Base-by-base conservation (phyloP, 805 yeast genomes). In the Metschnikowia kofuensis region DNA sequence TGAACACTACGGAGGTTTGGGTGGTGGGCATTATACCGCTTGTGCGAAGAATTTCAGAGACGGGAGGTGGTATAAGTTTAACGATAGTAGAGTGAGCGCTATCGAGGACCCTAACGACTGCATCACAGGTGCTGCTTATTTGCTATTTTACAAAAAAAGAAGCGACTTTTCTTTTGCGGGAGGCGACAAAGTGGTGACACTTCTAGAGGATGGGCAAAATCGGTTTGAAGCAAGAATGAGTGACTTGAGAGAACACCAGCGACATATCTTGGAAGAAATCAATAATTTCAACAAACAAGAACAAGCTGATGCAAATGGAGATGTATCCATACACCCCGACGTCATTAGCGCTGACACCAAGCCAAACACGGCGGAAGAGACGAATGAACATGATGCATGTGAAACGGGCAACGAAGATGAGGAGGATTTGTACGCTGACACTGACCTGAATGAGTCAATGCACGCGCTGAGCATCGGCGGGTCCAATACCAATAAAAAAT, bases 1-100 rank as follows among this genome's bases (percentile, higher is more conserved):
- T 64, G 94, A 92, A 64, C 99, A 94, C 63, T 90, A 77, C 64
- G 99, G 98, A 44, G 97, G 97, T 0, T 72, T 92, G 15, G 97
- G 98, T 0, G 98, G 98, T 5, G 98, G 99, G 1, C 98, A 94
- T 70, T 92, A 94, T 66, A 94, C 99, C 1, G 87, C 98, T 0
- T 85, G 83, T 60, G 96, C 80, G 0, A 86, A 85, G 64, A 91
- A 91, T 61, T 84, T 82, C 64, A 74, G 81, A 38, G 95, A 88
- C 60, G 70, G 70, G 16, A 75, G 81, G 49, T 94, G 98, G 98
- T 89, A 90, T 63, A 87, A 90, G 63, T 92, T 78, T 64, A 91
- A 92, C 63, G 99, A 92, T 63, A 83, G 96, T 1, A 68, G 85
- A 31, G 97, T 90, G 1, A 67, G 81, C 0, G 72, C 72, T 15